Evolutionary conservation across 1,284 basidiomycete species (phyloP), one percentile per base, ranked within the genome.

Genomic region (Fomes fomentarius): DNA sequence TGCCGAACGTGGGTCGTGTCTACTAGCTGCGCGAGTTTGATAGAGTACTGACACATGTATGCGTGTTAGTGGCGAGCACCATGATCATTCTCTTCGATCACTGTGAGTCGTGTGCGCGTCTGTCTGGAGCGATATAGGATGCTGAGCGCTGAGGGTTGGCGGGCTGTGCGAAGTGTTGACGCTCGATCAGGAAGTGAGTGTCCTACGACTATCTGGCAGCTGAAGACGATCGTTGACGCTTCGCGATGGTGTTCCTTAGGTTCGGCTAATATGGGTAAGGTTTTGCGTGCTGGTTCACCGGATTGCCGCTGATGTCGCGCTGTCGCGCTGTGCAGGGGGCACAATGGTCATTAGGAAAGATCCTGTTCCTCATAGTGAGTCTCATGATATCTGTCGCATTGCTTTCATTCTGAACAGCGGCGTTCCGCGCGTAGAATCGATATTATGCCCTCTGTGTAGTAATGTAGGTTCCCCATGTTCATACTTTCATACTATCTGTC

Each of bases 251-350:
- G 17, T 11, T 33, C 17, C 17, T 1, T 22, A 83, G 81, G 67
- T 81, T 41, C 73, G 78, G 25, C 66, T 81, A 41, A 80, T 83
- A 42, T 84, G 82, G 82, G 81, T 83, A 66, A 52, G 60, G 11
- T 22, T 26, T 42, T 22, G 11, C 14, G 12, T n/a, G n/a, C n/a
- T n/a, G n/a, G n/a, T n/a, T n/a, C n/a, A n/a, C n/a, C n/a, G n/a
- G n/a, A n/a, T n/a, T n/a, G n/a, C 19, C 22, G 10, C 45, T 8
- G 14, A 17, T n/a, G n/a, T n/a, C n/a, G n/a, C n/a, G n/a, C n/a
- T 19, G n/a, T 15, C n/a, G n/a, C n/a, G n/a, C n/a, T n/a, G n/a
- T 38, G 17, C 50, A 81, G 81, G 75, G 67, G 58, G 74, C 78
- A 41, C 68, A 74, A 22, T 83, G 80, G 81, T 78, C 78, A 8